Conservation (phyloP, 345 rosid genomes). For the Hibiscus trionum region DNA sequence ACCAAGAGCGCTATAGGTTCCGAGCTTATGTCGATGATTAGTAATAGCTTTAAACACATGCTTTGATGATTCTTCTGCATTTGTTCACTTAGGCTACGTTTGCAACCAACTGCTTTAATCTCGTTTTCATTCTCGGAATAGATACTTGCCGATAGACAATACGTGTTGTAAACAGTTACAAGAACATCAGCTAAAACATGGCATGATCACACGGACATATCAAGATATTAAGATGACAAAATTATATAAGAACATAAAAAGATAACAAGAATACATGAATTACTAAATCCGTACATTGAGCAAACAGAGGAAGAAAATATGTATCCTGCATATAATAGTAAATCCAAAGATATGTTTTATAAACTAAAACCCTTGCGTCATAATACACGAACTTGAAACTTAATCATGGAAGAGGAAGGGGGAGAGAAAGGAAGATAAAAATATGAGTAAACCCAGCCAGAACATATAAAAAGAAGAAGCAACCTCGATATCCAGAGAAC, state of each 20-base stretch:
- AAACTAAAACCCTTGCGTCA: not conserved
- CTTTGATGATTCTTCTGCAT: not conserved
- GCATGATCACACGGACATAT: not conserved
- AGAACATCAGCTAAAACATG: too few relatives aligned
- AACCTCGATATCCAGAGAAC: not conserved
- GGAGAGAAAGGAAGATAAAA: not conserved
- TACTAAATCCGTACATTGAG: not conserved
- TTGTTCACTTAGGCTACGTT: not conserved
- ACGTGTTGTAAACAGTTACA: too few relatives aligned
- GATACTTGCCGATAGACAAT: not conserved
- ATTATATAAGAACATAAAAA: not conserved
- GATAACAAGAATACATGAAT: not conserved
- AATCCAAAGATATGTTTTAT: not conserved
- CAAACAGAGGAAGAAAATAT: not conserved
- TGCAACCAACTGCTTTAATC: not conserved
- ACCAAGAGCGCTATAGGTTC: slow-evolving; percentile 79
- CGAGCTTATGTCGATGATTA: slow-evolving; percentile 79
- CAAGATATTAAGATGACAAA: not conserved
- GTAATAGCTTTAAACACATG: not conserved
- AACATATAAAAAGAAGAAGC: not conserved
- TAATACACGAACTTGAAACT: not conserved
- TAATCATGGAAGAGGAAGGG: not conserved
- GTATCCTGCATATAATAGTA: not conserved
- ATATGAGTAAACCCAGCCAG: not conserved
- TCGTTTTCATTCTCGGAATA: not conserved